A percentile compares a stretch with the other conserved stretches of the same genome.
Evolutionary conservation across 2,329 filamentous ascomycete genomes (phyloP).

Genomic region (Scytalidium lignicola): DNA sequence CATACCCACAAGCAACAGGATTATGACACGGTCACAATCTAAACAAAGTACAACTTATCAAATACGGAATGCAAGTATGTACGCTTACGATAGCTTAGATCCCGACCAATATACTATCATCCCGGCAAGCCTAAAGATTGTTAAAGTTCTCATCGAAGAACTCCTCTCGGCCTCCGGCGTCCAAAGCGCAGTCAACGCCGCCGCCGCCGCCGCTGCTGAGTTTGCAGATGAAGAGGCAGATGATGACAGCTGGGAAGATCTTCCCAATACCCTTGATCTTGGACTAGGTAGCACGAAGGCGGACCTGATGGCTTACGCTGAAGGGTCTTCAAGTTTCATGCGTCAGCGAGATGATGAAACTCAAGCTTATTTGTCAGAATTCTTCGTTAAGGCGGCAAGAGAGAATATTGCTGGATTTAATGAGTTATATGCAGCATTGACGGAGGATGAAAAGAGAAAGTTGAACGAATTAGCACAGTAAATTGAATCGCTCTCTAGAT

Average conservation of each 20-base stretch:
- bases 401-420: constrained; percentile 33
- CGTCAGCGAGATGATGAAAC: constrained; percentile 86
- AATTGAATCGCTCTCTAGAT: not conserved
- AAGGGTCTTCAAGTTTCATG: constrained; percentile 45
- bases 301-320: constrained; percentile 76
- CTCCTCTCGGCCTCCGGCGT: constrained; percentile 72
- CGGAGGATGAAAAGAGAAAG: constrained; percentile 41
- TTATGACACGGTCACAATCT: constrained; percentile 90
- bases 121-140: constrained; percentile 84
- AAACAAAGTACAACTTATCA: constrained; percentile 60
- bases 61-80: constrained; percentile 13
- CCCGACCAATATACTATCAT: constrained; percentile 88
- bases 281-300: constrained; percentile 61
- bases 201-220: constrained; percentile 55
- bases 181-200: constrained; percentile 51
- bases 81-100: constrained; percentile 41
- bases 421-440: constrained; percentile 29
- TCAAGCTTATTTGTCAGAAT: constrained; percentile 75
- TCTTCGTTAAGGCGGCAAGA: constrained; percentile 54
- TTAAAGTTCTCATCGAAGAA: constrained; percentile 94
- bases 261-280: constrained; percentile 69
- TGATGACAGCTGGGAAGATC: constrained; percentile 86
- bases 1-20: constrained; percentile 69
- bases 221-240: constrained; percentile 60
- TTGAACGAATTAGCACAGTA: constrained; percentile 31